Evolutionary conservation across 768 basidiomycete species (phyloP).

Genomic region (Lentinula edodes): DNA sequence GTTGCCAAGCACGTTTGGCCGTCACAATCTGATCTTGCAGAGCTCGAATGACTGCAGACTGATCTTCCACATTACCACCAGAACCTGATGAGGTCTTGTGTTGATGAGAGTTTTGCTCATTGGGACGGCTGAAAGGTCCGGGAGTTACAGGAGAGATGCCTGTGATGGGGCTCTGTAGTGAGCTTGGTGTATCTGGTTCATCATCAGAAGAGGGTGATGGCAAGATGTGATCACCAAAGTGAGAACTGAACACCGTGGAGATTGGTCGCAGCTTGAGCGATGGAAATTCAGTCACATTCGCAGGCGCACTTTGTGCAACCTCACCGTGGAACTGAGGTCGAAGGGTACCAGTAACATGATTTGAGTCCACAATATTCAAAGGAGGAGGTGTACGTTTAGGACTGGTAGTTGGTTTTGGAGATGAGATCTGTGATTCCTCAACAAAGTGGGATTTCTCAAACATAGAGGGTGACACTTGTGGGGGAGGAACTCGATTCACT

Average conservation of each 20-base stretch:
- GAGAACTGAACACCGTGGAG: conserved; percentile 69
- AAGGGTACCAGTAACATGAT: conserved; percentile 18
- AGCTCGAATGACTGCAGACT: conserved; percentile 39
- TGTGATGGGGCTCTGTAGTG: conserved; percentile 32
- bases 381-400: conserved; percentile 33
- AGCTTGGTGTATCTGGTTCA: conserved; percentile 48
- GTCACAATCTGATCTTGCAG: conserved; percentile 58
- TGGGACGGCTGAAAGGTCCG: conserved; percentile 17
- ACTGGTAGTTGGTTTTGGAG: conserved; percentile 14
- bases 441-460: conserved; percentile 18
- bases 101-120: conserved; percentile 12
- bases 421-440: conserved; percentile 5
- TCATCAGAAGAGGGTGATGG: conserved; percentile 30
- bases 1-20: conserved; percentile 62
- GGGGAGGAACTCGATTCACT: conserved; percentile 34
- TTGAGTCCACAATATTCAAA: conserved; percentile 35
- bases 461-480: conserved; percentile 31
- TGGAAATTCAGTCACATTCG: conserved; percentile 57
- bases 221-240: conserved; percentile 51
- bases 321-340: conserved; percentile 10
- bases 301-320: conserved; percentile 58
- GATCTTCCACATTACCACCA: conserved; percentile 28
- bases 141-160: conserved; percentile 46
- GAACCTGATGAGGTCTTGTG: conserved; percentile 17
- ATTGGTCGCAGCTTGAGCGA: conserved; percentile 68